A percentile compares a stretch with the other conserved stretches of the same genome.
Conservation (phyloP, 2,329 filamentous ascomycete genomes). For the Chrysoporthe deuterocubensis region DNA sequence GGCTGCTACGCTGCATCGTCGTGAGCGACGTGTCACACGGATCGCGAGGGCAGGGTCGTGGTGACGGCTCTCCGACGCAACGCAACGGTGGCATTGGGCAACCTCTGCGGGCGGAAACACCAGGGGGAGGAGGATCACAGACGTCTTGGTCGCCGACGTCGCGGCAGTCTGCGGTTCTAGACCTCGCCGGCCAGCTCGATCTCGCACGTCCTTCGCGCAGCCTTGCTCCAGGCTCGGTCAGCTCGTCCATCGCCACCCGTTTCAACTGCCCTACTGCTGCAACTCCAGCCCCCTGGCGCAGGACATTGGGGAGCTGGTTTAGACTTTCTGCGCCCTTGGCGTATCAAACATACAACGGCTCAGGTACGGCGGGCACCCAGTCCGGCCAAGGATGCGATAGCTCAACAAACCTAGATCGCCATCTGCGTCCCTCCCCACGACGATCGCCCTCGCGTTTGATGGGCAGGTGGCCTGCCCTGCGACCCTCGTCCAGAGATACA, state of each 20-base stretch:
- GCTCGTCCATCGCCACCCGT: not conserved
- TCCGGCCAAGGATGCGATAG: conserved; percentile 24
- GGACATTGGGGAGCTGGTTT: not conserved
- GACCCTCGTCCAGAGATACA: conserved; percentile 1
- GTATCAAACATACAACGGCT: conserved; percentile 23
- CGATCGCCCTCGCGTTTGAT: not conserved
- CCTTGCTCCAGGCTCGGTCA: not conserved
- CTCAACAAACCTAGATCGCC: conserved; percentile 7
- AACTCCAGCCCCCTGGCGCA: not conserved
- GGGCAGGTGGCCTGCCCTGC: not conserved
- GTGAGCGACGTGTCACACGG: not conserved
- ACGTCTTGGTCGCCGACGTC: not conserved
- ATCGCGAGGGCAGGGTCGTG: not conserved
- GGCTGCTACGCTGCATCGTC: not conserved
- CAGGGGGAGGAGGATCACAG: not conserved
- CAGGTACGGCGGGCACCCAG: conserved; percentile 1
- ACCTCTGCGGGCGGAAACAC: conserved; percentile 1
- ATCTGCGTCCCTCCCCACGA: not conserved
- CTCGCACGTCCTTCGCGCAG: not conserved
- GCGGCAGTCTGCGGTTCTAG: not conserved
- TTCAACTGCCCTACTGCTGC: conserved; percentile 1
- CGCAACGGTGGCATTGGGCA: conserved; percentile 3
- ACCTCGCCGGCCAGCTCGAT: not conserved
- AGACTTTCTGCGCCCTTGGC: conserved; percentile 4
- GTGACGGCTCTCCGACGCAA: not conserved